A percentile compares a stretch with the other conserved stretches of the same genome.
These are phyloP conservation scores for Tephrocybe sp. DNA, from an alignment of 768 basidiomycete species.

Conservation along the genomic window DNA sequence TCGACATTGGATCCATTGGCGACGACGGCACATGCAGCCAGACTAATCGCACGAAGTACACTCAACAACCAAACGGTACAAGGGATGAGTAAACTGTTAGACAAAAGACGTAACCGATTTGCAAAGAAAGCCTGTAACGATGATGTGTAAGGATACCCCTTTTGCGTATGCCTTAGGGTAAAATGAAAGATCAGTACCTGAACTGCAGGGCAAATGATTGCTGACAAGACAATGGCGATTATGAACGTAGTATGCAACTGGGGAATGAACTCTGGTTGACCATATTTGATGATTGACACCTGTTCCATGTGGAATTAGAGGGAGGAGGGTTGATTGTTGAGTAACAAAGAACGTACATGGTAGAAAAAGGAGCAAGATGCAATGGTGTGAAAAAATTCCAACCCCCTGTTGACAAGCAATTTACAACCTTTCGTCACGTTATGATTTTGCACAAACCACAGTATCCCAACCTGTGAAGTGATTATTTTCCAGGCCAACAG, in stretches of 20 bases:
- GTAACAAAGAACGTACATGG: not conserved
- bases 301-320: not conserved
- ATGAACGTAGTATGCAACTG: not conserved
- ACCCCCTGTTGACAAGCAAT: not conserved
- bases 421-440: not conserved
- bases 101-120: conserved; percentile 7
- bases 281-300: conserved; percentile 8
- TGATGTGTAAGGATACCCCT: not conserved
- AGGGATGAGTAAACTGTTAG: not conserved
- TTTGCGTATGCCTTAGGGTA: not conserved
- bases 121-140: conserved; percentile 11
- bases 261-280: not conserved
- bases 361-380: not conserved
- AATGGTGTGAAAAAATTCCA: conserved; percentile 6
- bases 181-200: conserved; percentile 2
- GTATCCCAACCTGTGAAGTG: conserved; percentile 4
- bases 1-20: not conserved
- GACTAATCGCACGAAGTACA: not conserved
- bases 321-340: not conserved
- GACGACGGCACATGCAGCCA: not conserved
- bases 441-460: conserved; percentile 1
- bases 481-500: not conserved
- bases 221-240: not conserved
- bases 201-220: conserved; percentile 7
- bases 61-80: conserved; percentile 1